Evolutionary conservation across 306 rosid species (phyloP).

Genomic region (Pyrus betulifolia): DNA sequence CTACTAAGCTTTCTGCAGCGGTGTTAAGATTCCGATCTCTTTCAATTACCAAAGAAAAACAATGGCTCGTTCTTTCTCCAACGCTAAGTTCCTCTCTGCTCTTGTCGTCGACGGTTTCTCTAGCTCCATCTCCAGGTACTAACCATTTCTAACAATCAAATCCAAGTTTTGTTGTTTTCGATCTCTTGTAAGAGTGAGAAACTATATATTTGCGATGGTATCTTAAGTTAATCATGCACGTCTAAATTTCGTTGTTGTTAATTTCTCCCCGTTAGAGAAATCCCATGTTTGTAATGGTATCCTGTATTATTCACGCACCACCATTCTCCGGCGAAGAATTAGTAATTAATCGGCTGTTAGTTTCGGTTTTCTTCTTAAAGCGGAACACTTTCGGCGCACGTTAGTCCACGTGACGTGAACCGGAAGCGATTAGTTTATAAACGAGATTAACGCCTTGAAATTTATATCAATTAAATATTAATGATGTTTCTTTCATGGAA

Average conservation of each 20-base stretch:
- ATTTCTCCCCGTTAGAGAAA: too few species aligned
- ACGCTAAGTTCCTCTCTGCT: slow-evolving; percentile 48
- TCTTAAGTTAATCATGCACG: neutral
- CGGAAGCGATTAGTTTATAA: neutral
- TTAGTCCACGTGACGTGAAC: neutral
- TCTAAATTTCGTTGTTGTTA: too few species aligned
- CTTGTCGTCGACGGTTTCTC: slow-evolving; percentile 41
- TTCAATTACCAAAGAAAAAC: neutral
- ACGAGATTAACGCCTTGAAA: neutral
- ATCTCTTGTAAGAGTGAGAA: too few species aligned
- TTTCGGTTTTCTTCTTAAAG: neutral
- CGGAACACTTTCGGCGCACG: neutral
- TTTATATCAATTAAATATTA: neutral
- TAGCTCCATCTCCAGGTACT: slow-evolving; percentile 44
- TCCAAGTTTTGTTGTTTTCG: neutral
- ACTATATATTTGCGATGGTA: too few species aligned
- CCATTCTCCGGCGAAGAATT: neutral
- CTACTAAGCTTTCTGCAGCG: slow-evolving; percentile 23
- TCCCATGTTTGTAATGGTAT: too few species aligned
- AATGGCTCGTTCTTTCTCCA: slow-evolving; percentile 83
- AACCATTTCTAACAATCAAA: neutral
- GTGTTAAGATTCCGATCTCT: neutral
- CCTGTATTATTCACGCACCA: too few species aligned
- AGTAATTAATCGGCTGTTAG: neutral
- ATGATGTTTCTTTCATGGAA: neutral